phyloP scores from a whole-genome alignment of 257 asterid species.

The Plectranthus barbatus region DNA sequence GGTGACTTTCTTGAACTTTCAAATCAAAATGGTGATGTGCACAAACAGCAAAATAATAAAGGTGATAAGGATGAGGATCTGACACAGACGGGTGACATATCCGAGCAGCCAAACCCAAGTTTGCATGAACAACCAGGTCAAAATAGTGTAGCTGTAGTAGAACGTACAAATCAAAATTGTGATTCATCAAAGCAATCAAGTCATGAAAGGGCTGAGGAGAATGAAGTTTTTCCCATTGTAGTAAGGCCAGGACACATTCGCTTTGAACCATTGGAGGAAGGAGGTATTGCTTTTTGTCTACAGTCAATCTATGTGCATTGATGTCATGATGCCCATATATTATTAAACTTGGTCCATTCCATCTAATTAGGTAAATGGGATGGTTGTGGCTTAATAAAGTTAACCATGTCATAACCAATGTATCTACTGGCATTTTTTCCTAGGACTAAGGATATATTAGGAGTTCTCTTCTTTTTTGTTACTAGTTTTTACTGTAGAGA shows the following conservation, averaged over 20 bases:
- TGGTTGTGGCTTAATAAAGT: not conserved
- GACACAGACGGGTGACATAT: conserved; percentile 25
- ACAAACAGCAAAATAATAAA: not conserved
- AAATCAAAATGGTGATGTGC: too few relatives aligned
- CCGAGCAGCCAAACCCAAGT: conserved; percentile 27
- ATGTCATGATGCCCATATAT: conserved; percentile 1
- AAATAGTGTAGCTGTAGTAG: conserved; percentile 15
- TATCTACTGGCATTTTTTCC: not conserved
- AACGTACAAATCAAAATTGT: conserved; percentile 25
- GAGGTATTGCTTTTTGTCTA: conserved; percentile 40
- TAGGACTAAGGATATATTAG: not conserved
- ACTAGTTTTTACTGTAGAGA: not conserved
- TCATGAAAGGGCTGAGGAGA: conserved; percentile 34
- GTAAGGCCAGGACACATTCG: conserved; percentile 96
- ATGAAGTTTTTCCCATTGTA: conserved; percentile 62
- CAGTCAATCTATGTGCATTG: not conserved
- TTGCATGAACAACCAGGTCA: conserved; percentile 26
- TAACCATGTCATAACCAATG: not conserved
- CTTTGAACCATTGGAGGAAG: conserved; percentile 66
- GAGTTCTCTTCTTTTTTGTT: conserved; percentile 6
- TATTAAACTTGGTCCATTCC: not conserved
- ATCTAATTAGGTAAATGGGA: not conserved
- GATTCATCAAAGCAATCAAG: conserved; percentile 26
- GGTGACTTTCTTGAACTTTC: too few relatives aligned
- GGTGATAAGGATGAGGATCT: conserved; percentile 21